Conservation (phyloP, 495 filamentous ascomycete species). For the Podospora appendiculata region DNA sequence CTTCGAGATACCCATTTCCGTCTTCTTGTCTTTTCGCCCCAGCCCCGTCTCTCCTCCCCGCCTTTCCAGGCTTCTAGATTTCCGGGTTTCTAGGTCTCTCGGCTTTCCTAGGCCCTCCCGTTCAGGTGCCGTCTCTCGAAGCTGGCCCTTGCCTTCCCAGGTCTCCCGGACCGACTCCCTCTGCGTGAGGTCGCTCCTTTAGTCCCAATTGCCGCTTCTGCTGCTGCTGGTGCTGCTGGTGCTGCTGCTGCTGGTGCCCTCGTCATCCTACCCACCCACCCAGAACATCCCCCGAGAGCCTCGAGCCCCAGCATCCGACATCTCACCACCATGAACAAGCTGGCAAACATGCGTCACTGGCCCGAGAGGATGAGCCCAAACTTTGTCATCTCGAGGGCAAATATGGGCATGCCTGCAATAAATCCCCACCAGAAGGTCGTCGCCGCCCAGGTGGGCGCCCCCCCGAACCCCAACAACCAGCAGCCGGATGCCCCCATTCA, state of each 20-base stretch:
- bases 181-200: slow-evolving; percentile 20
- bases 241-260: neutral
- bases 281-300: no score
- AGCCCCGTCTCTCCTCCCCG: slow-evolving; percentile 19
- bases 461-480: slow-evolving; percentile 57
- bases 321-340: slow-evolving; percentile 77
- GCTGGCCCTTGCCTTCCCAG: slow-evolving; percentile 5
- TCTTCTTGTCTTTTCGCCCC: slow-evolving; percentile 14
- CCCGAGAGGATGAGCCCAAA: slow-evolving; percentile 83
- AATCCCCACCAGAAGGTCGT: slow-evolving; percentile 60
- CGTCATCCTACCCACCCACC: no score
- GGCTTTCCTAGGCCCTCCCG: slow-evolving; percentile 1
- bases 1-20: slow-evolving; percentile 25
- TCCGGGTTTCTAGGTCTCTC: neutral
- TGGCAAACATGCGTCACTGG: slow-evolving; percentile 91
- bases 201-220: slow-evolving; percentile 17
- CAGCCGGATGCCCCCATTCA: slow-evolving; percentile 60
- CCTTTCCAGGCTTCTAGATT: neutral
- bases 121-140: neutral
- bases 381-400: slow-evolving; percentile 68
- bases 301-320: neutral
- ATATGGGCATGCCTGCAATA: slow-evolving; percentile 63
- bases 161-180: slow-evolving; percentile 10
- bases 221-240: neutral
- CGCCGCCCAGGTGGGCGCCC: slow-evolving; percentile 49